A percentile compares a stretch with the other conserved stretches of the same genome.
These are phyloP conservation scores for Lasiosphaeria ovina DNA, from an alignment of 495 filamentous ascomycete genomes.

Conservation along the genomic window DNA sequence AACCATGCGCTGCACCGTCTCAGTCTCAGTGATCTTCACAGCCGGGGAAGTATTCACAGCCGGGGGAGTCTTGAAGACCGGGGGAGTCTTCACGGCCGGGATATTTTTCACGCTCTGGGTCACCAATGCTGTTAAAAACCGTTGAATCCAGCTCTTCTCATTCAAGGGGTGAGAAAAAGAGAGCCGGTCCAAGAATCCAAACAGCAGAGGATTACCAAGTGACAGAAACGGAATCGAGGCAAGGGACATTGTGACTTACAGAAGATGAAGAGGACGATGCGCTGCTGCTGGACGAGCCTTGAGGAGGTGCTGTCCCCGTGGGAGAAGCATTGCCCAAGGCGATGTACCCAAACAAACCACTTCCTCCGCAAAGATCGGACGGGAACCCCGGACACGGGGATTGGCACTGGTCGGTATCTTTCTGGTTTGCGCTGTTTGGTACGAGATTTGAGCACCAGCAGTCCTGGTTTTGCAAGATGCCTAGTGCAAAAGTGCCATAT, in stretches of 20 bases:
- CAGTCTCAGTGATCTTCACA: conserved; percentile 30
- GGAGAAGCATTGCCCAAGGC: conserved; percentile 21
- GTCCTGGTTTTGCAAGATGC: conserved; percentile 35
- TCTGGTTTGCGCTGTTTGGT: conserved; percentile 32
- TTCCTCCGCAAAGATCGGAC: conserved; percentile 40
- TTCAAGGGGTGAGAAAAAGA: background rate
- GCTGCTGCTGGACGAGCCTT: conserved; percentile 8
- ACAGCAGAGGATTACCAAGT: background rate
- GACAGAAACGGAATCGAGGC: background rate
- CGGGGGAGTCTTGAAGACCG: too few relatives aligned
- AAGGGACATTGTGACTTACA: conserved; percentile 2
- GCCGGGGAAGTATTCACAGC: conserved; percentile 15
- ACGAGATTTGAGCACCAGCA: conserved; percentile 48
- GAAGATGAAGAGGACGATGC: conserved; percentile 1
- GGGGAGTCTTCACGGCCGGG: too few relatives aligned
- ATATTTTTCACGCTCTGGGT: too few relatives aligned
- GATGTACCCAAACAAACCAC: conserved; percentile 42
- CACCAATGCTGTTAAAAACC: conserved; percentile 11
- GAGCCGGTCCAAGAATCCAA: background rate
- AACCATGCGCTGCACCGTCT: conserved; percentile 34
- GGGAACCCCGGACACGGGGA: conserved; percentile 42
- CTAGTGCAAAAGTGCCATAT: conserved; percentile 30
- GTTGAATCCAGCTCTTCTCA: conserved; percentile 6
- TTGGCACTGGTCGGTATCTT: conserved; percentile 33
- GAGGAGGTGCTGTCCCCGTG: background rate